Evolutionary conservation across 1,139 yeast genomes (phyloP).

Genomic region (Torulaspora pretoriensis): DNA sequence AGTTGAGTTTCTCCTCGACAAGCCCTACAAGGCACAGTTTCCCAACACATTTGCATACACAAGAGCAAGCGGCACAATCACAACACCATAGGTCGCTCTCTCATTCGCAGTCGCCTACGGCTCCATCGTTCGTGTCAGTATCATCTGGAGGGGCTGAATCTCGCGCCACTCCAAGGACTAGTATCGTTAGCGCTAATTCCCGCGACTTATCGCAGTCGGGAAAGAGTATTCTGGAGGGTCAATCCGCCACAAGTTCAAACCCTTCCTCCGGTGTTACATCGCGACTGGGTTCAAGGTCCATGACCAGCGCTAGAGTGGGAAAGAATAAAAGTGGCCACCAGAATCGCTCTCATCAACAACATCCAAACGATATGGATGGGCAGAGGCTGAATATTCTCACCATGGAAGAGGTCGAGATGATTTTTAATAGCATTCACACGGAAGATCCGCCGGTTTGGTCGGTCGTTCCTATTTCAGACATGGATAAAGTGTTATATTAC

Average conservation of each 20-base stretch:
- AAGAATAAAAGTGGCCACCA: conserved; percentile 5
- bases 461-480: conserved; percentile 47
- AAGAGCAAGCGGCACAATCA: neutral
- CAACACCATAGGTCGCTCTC: conserved; percentile 8
- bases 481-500: conserved; percentile 55
- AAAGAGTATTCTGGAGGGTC: conserved; percentile 5
- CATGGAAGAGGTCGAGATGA: conserved; percentile 38
- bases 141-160: conserved; percentile 6
- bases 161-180: conserved; percentile 4
- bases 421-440: conserved; percentile 34
- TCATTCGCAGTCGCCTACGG: conserved; percentile 11
- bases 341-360: conserved; percentile 7
- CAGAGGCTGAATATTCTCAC: conserved; percentile 31
- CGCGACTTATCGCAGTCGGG: conserved; percentile 5
- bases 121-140: conserved; percentile 8
- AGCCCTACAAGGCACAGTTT: conserved; percentile 10
- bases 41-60: conserved; percentile 4
- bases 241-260: conserved; percentile 7
- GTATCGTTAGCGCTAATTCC: neutral
- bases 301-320: conserved; percentile 1
- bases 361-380: conserved; percentile 3
- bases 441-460: conserved; percentile 44
- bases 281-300: conserved; percentile 9
- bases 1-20: conserved; percentile 7
- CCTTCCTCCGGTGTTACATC: conserved; percentile 13